These are phyloP conservation scores for Fonsecaea pedrosoi DNA, from an alignment of 2,329 filamentous ascomycete genomes.

Conservation along the genomic window DNA sequence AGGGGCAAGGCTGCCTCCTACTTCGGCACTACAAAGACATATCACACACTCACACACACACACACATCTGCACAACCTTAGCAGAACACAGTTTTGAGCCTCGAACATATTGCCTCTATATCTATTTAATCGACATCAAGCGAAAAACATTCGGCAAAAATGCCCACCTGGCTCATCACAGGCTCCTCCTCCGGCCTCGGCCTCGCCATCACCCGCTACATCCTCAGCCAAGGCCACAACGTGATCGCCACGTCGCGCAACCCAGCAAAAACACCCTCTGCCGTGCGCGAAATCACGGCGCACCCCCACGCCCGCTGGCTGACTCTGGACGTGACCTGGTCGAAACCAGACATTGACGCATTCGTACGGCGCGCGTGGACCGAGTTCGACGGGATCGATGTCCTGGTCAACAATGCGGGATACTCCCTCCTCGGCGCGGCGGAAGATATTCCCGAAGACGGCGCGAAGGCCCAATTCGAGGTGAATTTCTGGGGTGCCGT, in stretches of 20 bases:
- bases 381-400: conserved; percentile 37
- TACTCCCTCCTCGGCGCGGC: conserved; percentile 37
- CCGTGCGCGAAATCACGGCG: conserved; percentile 28
- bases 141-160: background rate
- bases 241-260: conserved; percentile 42
- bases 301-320: conserved; percentile 26
- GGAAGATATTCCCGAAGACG: conserved; percentile 34
- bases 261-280: conserved; percentile 29
- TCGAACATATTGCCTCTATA: no score
- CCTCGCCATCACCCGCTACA: conserved; percentile 31
- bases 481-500: conserved; percentile 38
- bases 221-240: conserved; percentile 34
- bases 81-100: no score
- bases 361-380: conserved; percentile 24
- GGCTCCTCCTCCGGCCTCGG: conserved; percentile 42
- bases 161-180: conserved; percentile 41
- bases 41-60: no score
- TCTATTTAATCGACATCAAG: no score
- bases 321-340: conserved; percentile 31
- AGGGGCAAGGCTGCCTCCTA: no score
- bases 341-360: conserved; percentile 29
- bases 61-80: no score
- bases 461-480: conserved; percentile 32
- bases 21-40: no score
- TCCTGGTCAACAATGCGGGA: conserved; percentile 43